Percentiles rank a stretch among this genome's conserved stretches.
Evolutionary conservation across 495 filamentous ascomycete genomes (phyloP).

Genomic region (Penicillium paradoxum): DNA sequence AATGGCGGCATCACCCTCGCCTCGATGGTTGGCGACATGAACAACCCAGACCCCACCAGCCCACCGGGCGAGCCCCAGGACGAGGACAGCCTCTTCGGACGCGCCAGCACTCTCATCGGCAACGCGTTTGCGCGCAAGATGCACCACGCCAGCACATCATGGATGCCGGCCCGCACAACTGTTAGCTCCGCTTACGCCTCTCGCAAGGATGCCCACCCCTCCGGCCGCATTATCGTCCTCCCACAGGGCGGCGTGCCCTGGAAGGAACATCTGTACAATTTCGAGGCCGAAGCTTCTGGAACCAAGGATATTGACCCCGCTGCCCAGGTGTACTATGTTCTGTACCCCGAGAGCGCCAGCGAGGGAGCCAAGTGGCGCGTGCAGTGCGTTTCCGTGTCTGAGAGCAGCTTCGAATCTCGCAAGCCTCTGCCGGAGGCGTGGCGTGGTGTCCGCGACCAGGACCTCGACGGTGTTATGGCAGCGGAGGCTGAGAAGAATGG

Average conservation of each 20-base stretch:
- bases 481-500: slow-evolving; percentile 47
- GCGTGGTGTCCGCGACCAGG: slow-evolving; percentile 82
- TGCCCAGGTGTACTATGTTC: slow-evolving; percentile 68
- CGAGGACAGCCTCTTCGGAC: slow-evolving; percentile 75
- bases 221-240: slow-evolving; percentile 77
- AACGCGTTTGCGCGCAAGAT: slow-evolving; percentile 77
- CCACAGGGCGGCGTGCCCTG: slow-evolving; percentile 73
- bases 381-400: slow-evolving; percentile 74
- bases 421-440: slow-evolving; percentile 86
- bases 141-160: slow-evolving; percentile 49
- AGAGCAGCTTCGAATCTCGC: slow-evolving; percentile 81
- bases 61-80: slow-evolving; percentile 55
- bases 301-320: slow-evolving; percentile 28
- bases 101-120: slow-evolving; percentile 76
- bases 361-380: slow-evolving; percentile 83
- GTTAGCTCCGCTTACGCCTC: slow-evolving; percentile 66
- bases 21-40: slow-evolving; percentile 77
- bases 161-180: slow-evolving; percentile 81
- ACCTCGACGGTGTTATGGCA: slow-evolving; percentile 68
- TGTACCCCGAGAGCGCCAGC: slow-evolving; percentile 76
- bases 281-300: slow-evolving; percentile 60
- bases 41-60: slow-evolving; percentile 48
- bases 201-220: slow-evolving; percentile 59
- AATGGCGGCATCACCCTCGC: slow-evolving; percentile 77
- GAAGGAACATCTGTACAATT: slow-evolving; percentile 90